A percentile compares a stretch with the other conserved stretches of the same genome.
Conservation (phyloP, 1,284 basidiomycete genomes). For the Rhizoctonia solani region DNA sequence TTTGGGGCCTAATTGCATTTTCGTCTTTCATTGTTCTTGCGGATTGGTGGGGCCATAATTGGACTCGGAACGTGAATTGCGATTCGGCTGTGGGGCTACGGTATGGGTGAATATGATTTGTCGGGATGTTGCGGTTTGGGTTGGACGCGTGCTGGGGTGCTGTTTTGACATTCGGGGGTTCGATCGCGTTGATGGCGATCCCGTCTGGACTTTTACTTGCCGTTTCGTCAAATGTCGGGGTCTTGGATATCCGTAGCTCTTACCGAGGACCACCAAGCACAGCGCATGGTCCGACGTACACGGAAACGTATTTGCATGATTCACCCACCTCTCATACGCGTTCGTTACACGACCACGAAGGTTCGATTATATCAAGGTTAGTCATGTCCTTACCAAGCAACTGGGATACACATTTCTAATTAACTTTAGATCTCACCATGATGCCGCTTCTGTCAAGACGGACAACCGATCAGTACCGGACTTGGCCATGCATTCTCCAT, state of each 20-base stretch:
- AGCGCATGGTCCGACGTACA: neutral
- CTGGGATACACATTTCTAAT: neutral
- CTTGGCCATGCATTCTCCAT: neutral
- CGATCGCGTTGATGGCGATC: neutral
- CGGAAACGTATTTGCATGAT: constrained; percentile 7
- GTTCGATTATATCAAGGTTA: neutral
- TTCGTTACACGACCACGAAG: constrained; percentile 5
- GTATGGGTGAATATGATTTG: too few relatives aligned
- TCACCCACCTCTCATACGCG: neutral
- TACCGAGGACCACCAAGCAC: neutral
- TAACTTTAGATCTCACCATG: neutral
- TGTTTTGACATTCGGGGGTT: too few relatives aligned
- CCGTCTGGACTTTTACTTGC: neutral
- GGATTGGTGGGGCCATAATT: neutral
- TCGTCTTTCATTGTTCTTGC: neutral
- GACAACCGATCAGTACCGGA: neutral
- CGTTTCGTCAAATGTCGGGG: neutral
- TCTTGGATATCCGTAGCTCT: neutral
- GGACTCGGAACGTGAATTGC: neutral
- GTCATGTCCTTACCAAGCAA: neutral
- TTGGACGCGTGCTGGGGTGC: neutral
- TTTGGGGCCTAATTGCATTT: constrained; percentile 11
- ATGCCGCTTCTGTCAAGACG: neutral
- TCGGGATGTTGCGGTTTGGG: too few relatives aligned
- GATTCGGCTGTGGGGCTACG: too few relatives aligned